Base-by-base conservation (phyloP, 2,329 filamentous ascomycete species). In the Fusarium keratoplasticum region DNA sequence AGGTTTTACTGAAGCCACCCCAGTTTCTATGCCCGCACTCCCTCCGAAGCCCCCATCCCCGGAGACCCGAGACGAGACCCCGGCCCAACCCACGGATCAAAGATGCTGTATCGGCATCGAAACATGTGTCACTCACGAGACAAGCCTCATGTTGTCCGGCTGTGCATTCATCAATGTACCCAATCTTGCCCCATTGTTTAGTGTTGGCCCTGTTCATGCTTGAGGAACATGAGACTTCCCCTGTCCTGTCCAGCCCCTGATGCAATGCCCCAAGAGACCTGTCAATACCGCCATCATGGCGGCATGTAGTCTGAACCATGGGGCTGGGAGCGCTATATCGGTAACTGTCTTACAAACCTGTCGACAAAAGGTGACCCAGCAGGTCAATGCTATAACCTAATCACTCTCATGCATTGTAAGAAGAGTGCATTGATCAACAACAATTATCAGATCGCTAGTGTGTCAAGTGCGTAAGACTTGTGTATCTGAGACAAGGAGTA, bases 401-500 rank as follows among this genome's bases (percentile, higher is more conserved):
- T 40, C 25, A 42, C 22, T 25, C 31, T 36, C 14, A 36, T 38
- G 52, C 31, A 25, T 35, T 55, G 20, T 25, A 33, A 29, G 11
- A 60, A 29, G 22, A 20, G 18, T 50, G 44, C 60, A 54, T 38
- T 31, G 40, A 54, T 29, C 13, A 50, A 33, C 9, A 25, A 50
- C 47, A 29, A 35, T 38, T 8, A 35, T 25, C 33, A 59, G 63
- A 72, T 72, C 58, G 22, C 50, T 58, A 55, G 27, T 52, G 47
- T 61, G 57, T 40, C 31, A 62, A 59, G 44, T 63, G 58, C 42
- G 58, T 65, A 38, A 71, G 35, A 64, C 27, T 38, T 38, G 20
- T 64, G 64, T 44, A 74, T 61, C 67, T 69, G 71, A 74, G 61
- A 74, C 69, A 66, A 25, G 55, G 33, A 44, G 44, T 36, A 42